phyloP scores from a whole-genome alignment of 306 rosid genomes.

The Ochetophila trinervis region DNA sequence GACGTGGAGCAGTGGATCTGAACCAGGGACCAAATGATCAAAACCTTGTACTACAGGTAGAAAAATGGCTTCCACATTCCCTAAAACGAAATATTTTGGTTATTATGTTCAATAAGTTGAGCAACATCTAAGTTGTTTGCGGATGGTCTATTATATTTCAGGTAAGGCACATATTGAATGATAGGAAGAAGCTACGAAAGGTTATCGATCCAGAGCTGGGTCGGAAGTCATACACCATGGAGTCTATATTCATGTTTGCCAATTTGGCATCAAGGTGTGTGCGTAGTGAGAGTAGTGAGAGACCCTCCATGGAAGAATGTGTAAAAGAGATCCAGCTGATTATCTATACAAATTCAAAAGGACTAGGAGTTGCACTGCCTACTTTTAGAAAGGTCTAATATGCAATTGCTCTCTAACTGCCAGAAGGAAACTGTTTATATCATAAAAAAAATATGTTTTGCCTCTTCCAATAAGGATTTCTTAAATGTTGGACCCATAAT shows the following conservation, averaged over 20 bases:
- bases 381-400: conserved; percentile 53
- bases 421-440: conserved; percentile 7
- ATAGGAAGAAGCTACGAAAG: conserved; percentile 69
- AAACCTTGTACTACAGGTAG: conserved; percentile 89
- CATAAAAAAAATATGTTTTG: conserved; percentile 28
- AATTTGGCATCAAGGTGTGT: conserved; percentile 91
- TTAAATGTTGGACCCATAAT: conserved; percentile 17
- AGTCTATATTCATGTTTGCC: conserved; percentile 79
- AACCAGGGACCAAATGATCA: conserved; percentile 87
- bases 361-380: conserved; percentile 56
- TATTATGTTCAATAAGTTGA: conserved; percentile 5
- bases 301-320: conserved; percentile 86
- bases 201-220: conserved; percentile 81
- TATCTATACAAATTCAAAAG: conserved; percentile 65
- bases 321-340: conserved; percentile 70
- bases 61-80: not conserved
- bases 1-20: conserved; percentile 89
- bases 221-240: conserved; percentile 75
- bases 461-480: conserved; percentile 20
- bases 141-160: conserved; percentile 9
- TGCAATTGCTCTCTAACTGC: conserved; percentile 1
- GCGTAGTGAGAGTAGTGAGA: conserved; percentile 67
- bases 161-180: conserved; percentile 83
- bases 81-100: not conserved
- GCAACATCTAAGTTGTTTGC: not conserved